These are phyloP conservation scores for Phytophthora gonapodyides DNA, from an alignment of 352 stramenopile species.

Conservation along the genomic window DNA sequence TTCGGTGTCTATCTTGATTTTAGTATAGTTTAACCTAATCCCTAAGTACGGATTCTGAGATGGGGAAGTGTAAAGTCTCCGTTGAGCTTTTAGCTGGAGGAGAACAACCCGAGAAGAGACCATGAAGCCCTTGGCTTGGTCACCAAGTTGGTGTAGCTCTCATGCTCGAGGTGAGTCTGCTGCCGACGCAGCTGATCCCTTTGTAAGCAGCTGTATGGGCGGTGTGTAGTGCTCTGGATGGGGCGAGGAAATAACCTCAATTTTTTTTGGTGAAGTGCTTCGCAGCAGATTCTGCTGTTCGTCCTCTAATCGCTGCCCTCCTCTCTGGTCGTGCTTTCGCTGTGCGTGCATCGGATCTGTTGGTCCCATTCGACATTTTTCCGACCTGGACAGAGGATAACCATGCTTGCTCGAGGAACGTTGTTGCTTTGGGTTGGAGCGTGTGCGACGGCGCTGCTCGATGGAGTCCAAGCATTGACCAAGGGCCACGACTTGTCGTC, in stretches of 20 bases:
- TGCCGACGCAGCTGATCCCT: background rate
- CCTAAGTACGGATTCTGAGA: slow-evolving; percentile 4
- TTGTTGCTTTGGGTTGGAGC: slow-evolving; percentile 8
- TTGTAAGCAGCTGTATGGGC: slow-evolving; percentile 14
- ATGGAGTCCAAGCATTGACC: slow-evolving; percentile 17
- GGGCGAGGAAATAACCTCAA: background rate
- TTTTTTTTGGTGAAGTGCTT: background rate
- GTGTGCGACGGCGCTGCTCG: slow-evolving; percentile 9
- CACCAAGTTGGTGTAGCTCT: too few species aligned
- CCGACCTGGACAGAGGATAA: background rate
- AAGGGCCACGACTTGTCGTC: slow-evolving; percentile 43
- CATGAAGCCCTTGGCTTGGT: too few species aligned
- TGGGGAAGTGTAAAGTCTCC: slow-evolving; percentile 11
- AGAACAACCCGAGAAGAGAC: too few species aligned
- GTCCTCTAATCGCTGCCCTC: background rate
- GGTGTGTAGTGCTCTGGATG: slow-evolving; percentile 14
- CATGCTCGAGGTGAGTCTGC: too few species aligned
- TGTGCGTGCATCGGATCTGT: slow-evolving; percentile 2
- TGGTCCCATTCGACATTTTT: slow-evolving; percentile 1
- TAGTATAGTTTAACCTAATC: slow-evolving; percentile 9
- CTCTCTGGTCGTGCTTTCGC: slow-evolving; percentile 8
- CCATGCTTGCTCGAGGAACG: slow-evolving; percentile 10
- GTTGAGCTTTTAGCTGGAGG: too few species aligned
- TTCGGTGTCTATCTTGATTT: slow-evolving; percentile 8
- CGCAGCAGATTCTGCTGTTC: slow-evolving; percentile 5